Base-by-base conservation (phyloP, 345 rosid species). In the Hibiscus mutabilis region DNA sequence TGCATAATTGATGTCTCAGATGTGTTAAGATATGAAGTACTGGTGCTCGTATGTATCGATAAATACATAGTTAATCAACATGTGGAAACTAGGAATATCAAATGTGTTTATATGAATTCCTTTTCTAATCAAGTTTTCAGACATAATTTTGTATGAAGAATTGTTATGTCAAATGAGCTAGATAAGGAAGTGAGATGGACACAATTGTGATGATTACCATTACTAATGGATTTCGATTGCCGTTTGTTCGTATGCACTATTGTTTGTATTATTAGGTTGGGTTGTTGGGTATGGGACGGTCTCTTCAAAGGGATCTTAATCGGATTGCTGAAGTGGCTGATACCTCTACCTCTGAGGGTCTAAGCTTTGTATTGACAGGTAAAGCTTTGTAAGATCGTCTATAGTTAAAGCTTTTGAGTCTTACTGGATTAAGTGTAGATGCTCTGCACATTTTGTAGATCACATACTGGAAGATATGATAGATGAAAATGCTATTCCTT, bases 321-420 rank as follows among this genome's bases (percentile, higher is more conserved):
- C 82, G 80, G 64, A 91, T 95, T 52, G 99, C 99, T 13, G 87
- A 89, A 74, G 69, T 44, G 77, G 93, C 97, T 15, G 96, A 92
- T 77, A 95, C 99, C 62, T 92, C 99, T 61, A 85, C 92, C n/a
- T 73, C 99, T 4, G 83, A 81, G 79, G 99, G 97, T 72, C 74
- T 92, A 69, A 84, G 90, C 79, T 92, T 82, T 71, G 85, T 92
- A 21, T 80, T 95, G 86, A 89, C 97, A 11, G 99, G 99, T 92
- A 84, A 77, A 72, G 53, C 61, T 80, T 64, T 70, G 51, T 57
- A 35, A n/a, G 29, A 27, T 29, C 61, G 35, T 53, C 21, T 21
- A 22, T 16, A 7, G 8, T 37, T 27, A 3, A 66, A 44, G 6
- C 14, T 13, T 51, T 67, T 1, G 8, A 15, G 51, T 60, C 53